Conservation (phyloP, 192 early-diverging fungal species). For the Phycomyces blakesleeanus region DNA sequence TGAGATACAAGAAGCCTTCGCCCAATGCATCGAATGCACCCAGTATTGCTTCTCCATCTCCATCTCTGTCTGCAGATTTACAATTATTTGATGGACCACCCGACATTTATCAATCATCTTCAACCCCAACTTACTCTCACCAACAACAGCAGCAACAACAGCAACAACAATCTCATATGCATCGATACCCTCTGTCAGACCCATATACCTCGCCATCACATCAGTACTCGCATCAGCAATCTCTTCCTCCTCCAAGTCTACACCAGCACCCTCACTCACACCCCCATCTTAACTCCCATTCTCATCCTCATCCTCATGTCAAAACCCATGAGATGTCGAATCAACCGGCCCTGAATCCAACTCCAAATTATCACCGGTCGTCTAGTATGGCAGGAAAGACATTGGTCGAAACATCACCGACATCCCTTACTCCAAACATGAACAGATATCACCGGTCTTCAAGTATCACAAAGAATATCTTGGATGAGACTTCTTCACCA, state of each 20-base stretch:
- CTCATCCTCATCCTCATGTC: neutral
- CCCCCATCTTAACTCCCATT: too few relatives aligned
- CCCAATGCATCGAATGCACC: conserved; percentile 4
- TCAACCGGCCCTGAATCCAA: neutral
- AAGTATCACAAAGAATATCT: neutral
- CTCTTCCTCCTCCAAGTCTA: too few relatives aligned
- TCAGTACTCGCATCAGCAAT: neutral
- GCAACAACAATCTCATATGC: neutral
- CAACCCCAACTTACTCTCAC: neutral
- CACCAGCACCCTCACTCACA: too few relatives aligned
- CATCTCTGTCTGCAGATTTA: neutral
- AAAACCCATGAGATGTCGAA: neutral
- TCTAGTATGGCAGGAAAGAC: neutral
- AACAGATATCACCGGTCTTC: conserved; percentile 2
- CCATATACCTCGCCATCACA: conserved; percentile 1
- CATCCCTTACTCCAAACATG: neutral
- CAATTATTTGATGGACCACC: neutral
- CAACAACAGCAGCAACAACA: neutral
- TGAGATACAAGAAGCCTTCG: conserved; percentile 18
- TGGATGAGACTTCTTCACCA: neutral
- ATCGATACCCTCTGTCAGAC: neutral
- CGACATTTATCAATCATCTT: neutral
- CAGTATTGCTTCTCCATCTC: neutral
- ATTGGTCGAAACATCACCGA: neutral
- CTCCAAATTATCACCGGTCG: neutral